phyloP scores from a whole-genome alignment of 2,329 filamentous ascomycete genomes.

The Gnomoniopsis smithogilvyi region DNA sequence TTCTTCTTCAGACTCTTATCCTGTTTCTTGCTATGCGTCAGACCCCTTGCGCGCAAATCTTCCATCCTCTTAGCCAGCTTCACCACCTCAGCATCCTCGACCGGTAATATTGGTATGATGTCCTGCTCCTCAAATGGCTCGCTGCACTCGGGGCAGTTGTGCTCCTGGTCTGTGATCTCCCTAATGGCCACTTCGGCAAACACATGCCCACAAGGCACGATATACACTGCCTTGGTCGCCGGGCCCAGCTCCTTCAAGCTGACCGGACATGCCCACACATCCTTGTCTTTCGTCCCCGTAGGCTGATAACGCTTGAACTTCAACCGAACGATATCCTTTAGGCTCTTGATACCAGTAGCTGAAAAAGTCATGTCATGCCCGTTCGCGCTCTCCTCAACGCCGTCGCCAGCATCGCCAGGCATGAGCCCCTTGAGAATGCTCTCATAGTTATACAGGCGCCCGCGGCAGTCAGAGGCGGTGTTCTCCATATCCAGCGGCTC shows the following conservation, averaged over 20 bases:
- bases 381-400: slow-evolving; percentile 48
- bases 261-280: slow-evolving; percentile 78
- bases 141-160: slow-evolving; percentile 67
- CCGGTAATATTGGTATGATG: slow-evolving; percentile 78
- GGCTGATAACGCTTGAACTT: slow-evolving; percentile 57
- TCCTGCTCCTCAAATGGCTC: slow-evolving; percentile 70
- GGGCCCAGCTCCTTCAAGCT: slow-evolving; percentile 84
- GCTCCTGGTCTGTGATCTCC: slow-evolving; percentile 61
- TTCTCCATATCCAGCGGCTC: slow-evolving; percentile 65
- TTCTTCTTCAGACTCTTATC: slow-evolving; percentile 69
- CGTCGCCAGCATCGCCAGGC: slow-evolving; percentile 58
- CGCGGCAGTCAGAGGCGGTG: slow-evolving; percentile 76
- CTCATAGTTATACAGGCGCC: slow-evolving; percentile 93
- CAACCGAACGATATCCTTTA: slow-evolving; percentile 85
- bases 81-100: slow-evolving; percentile 66
- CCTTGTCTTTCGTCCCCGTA: slow-evolving; percentile 40
- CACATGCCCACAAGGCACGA: slow-evolving; percentile 93
- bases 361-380: slow-evolving; percentile 37
- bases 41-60: slow-evolving; percentile 65
- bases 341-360: slow-evolving; percentile 64
- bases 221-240: slow-evolving; percentile 74
- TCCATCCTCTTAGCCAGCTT: slow-evolving; percentile 64
- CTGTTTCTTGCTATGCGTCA: slow-evolving; percentile 89
- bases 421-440: slow-evolving; percentile 66
- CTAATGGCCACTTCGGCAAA: slow-evolving; percentile 85